Conservation (phyloP, 2,329 filamentous ascomycete genomes). For the Alternaria rosae region DNA sequence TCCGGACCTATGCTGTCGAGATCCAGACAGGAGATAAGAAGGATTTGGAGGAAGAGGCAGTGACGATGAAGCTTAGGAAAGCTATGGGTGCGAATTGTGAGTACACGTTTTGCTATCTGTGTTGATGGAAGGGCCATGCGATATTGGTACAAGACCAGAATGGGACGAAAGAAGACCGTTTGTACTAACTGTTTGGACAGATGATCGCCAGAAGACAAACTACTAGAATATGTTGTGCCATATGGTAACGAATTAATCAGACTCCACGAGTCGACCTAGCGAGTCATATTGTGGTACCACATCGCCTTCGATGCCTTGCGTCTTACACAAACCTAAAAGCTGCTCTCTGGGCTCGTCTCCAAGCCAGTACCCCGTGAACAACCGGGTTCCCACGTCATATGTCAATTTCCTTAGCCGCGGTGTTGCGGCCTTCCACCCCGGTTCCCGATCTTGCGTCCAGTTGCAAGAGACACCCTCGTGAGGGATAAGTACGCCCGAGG, state of each 20-base stretch:
- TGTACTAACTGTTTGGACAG: slow-evolving; percentile 11
- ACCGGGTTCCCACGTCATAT: not conserved
- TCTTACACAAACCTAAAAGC: not conserved
- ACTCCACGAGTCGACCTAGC: not conserved
- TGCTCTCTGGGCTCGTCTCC: not conserved
- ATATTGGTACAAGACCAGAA: not conserved
- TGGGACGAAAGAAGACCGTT: not conserved
- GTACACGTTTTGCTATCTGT: slow-evolving; percentile 14
- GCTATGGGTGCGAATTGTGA: slow-evolving; percentile 76
- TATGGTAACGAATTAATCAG: not conserved
- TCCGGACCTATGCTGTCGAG: slow-evolving; percentile 71
- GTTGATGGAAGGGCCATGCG: not conserved
- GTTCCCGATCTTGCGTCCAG: not conserved
- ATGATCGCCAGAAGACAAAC: slow-evolving; percentile 31
- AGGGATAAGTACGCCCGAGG: not conserved
- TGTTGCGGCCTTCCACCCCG: slow-evolving; percentile 11
- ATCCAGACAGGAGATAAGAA: slow-evolving; percentile 67
- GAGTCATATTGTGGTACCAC: not conserved
- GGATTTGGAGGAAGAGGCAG: slow-evolving; percentile 68
- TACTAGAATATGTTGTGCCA: slow-evolving; percentile 17
- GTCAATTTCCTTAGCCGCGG: slow-evolving; percentile 1
- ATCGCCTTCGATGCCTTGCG: not conserved
- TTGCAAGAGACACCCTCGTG: not conserved
- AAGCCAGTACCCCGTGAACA: not conserved
- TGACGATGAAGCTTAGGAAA: slow-evolving; percentile 68